Evolutionary conservation across 2,329 filamentous ascomycete genomes (phyloP), one percentile per base, ranked within the genome.

Genomic region (Zymoseptoria passerinii): DNA sequence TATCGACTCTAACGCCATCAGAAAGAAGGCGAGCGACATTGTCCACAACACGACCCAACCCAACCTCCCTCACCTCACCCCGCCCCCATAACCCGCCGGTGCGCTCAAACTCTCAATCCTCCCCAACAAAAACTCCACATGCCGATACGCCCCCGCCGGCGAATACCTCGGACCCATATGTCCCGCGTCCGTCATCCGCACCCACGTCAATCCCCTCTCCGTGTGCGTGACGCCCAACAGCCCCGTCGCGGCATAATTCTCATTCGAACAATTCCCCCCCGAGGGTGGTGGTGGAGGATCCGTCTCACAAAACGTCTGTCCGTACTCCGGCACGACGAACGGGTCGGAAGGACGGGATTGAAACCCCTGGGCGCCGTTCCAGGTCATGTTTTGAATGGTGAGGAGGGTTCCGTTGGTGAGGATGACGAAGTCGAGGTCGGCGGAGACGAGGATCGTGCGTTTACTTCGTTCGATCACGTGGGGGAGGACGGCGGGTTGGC

Each of bases 41-140:
- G n/a, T n/a, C n/a, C n/a, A n/a, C n/a, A n/a, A n/a, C n/a, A n/a
- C n/a, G n/a, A n/a, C n/a, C n/a, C n/a, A n/a, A n/a, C n/a, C n/a
- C n/a, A n/a, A n/a, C n/a, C n/a, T n/a, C n/a, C n/a, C n/a, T 16
- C 35, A 40, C 35, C 35, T n/a, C 35, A 44, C 13, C 13, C 35
- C 35, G 23, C n/a, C 13, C 5, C 5, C 35, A 44, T 44, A 3
- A 2, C 13, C n/a, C 35, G 10, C 35, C 35, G 35, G 13, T 13
- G 35, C 13, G 16, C 35, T 50, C 51, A 53, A 53, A 9, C 27
- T 55, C n/a, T 19, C 57, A 2, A 77, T 70, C 4, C 72, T 65
- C 0, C 76, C 76, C 1, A 78, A 67, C 53, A 78, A 63, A 40
- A 77, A 71, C 65, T 78, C 75, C 48, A 78, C 49, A 65, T 74